phyloP scores from a whole-genome alignment of 306 rosid genomes.

The Sesbania bispinosa region DNA sequence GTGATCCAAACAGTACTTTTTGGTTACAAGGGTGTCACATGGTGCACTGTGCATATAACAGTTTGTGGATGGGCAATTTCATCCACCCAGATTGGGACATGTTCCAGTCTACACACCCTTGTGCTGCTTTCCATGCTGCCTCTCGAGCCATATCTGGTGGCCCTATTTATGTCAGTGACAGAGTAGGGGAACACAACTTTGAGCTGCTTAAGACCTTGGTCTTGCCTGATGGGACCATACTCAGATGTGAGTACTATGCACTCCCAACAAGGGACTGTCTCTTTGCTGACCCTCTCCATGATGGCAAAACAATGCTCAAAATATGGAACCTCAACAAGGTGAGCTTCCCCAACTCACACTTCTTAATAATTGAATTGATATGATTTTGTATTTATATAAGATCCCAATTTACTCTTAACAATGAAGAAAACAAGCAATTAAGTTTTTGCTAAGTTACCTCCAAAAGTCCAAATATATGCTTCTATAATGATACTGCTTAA shows the following conservation, averaged over 20 bases:
- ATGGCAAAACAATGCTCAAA: conserved; percentile 90
- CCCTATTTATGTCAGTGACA: conserved; percentile 82
- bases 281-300: conserved; percentile 84
- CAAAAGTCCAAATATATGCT: not conserved
- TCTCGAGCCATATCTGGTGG: conserved; percentile 97
- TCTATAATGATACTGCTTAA: not conserved
- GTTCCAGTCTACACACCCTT: conserved; percentile 94
- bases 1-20: conserved; percentile 89
- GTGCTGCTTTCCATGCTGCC: conserved; percentile 92
- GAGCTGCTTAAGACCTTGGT: conserved; percentile 65
- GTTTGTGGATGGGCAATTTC: conserved; percentile 97
- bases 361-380: not conserved
- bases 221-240: conserved; percentile 82
- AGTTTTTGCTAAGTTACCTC: not conserved
- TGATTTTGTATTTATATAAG: not conserved
- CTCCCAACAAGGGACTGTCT: conserved; percentile 84
- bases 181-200: conserved; percentile 76
- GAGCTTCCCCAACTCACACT: not conserved
- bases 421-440: not conserved
- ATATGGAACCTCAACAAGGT: conserved; percentile 97
- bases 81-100: conserved; percentile 98
- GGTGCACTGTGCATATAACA: conserved; percentile 95
- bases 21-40: conserved; percentile 99
- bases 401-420: not conserved
- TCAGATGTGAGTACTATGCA: conserved; percentile 79